Evolutionary conservation across 768 basidiomycete genomes (phyloP).

Genomic region (Agaricus sinodeliciosus): DNA sequence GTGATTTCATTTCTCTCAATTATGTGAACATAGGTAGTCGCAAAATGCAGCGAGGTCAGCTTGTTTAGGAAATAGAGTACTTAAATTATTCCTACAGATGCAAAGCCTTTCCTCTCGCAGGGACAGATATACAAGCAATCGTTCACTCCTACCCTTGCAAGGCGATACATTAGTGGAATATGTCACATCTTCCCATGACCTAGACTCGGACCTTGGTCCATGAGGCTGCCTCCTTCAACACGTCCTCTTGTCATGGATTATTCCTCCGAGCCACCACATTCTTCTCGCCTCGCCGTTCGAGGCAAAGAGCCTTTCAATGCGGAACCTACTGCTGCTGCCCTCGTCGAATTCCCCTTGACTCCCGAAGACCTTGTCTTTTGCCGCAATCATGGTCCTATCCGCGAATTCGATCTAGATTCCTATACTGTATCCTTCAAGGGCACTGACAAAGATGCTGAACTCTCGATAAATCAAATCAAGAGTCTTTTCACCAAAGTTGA

Average conservation of each 20-base stretch:
- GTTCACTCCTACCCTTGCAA: too few species aligned
- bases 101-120: too few species aligned
- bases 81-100: too few species aligned
- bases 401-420: slow-evolving; percentile 39
- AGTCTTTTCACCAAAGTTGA: slow-evolving; percentile 30
- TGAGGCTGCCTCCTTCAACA: not conserved
- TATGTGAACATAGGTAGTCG: too few species aligned
- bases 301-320: slow-evolving; percentile 58
- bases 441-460: slow-evolving; percentile 22
- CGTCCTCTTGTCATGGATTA: slow-evolving; percentile 33
- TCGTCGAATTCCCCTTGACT: slow-evolving; percentile 55
- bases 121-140: too few species aligned
- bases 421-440: slow-evolving; percentile 36
- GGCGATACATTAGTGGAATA: not conserved
- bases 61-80: too few species aligned
- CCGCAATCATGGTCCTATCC: slow-evolving; percentile 63
- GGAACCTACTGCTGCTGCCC: slow-evolving; percentile 48
- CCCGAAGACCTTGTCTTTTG: slow-evolving; percentile 62
- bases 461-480: slow-evolving; percentile 35
- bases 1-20: too few species aligned
- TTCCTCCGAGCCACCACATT: slow-evolving; percentile 41
- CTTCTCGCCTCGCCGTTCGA: slow-evolving; percentile 38
- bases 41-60: too few species aligned
- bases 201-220: not conserved
- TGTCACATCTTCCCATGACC: not conserved